Conservation (phyloP, 495 filamentous ascomycete species). For the Cenococcum geophilum region DNA sequence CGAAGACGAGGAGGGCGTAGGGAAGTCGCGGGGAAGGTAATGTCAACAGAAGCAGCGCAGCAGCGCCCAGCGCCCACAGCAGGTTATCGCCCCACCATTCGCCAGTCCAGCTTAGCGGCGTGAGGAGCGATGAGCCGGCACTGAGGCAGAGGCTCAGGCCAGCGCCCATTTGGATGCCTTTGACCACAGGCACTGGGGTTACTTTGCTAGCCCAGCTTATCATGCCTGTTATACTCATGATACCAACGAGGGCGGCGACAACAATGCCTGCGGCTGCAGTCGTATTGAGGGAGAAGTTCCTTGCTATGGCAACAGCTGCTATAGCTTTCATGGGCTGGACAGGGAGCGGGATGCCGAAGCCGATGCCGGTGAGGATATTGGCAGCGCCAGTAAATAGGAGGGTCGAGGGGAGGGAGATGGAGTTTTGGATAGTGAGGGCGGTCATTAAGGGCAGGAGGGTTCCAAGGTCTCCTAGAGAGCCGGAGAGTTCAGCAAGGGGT, state of each 20-base stretch:
- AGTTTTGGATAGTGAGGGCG: constrained; percentile 65
- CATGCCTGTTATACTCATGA: constrained; percentile 71
- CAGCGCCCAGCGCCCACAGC: constrained; percentile 63
- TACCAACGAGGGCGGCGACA: constrained; percentile 61
- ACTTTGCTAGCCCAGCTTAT: constrained; percentile 60
- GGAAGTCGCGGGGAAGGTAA: constrained; percentile 57
- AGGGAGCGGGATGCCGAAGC: constrained; percentile 80
- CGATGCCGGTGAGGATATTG: constrained; percentile 73
- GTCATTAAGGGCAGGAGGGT: constrained; percentile 86
- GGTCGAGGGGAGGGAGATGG: constrained; percentile 74
- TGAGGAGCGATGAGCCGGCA: constrained; percentile 58
- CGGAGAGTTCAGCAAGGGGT: constrained; percentile 78
- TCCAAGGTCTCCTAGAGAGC: constrained; percentile 83
- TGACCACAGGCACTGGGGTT: constrained; percentile 79
- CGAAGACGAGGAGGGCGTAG: constrained; percentile 67
- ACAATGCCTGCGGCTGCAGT: constrained; percentile 76
- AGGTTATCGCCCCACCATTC: constrained; percentile 66
- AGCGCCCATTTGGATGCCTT: constrained; percentile 90
- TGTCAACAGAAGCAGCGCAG: constrained; percentile 60
- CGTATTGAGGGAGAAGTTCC: constrained; percentile 54
- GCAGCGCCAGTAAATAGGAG: constrained; percentile 81
- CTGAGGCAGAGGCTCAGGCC: constrained; percentile 73
- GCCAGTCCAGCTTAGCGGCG: constrained; percentile 50
- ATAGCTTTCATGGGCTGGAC: constrained; percentile 74
- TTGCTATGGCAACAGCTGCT: constrained; percentile 74